Conservation (phyloP, 129 eudicot species). For the sunflower (Helianthus annuus) region HanXRQr2.0-SUNRISE NC_035438.2:53994313-53994812, state of each 20-base stretch:
- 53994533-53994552: conserved; percentile 45
- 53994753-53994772: conserved; percentile 10
- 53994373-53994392: conserved; percentile 70
- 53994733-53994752: conserved; percentile 28
- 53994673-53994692: background rate
- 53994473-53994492: conserved; percentile 42
- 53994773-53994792: conserved; percentile 33
- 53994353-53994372: conserved; percentile 51
- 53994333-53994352: conserved; percentile 11
- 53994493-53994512: conserved; percentile 46
- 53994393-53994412: conserved; percentile 55
- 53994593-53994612: conserved; percentile 62
- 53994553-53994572: conserved; percentile 41
- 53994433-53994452: conserved; percentile 49
- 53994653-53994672: conserved; percentile 4
- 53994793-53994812: conserved; percentile 28
- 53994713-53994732: conserved; percentile 8
- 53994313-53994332: background rate
- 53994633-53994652: conserved; percentile 11
- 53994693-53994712: background rate
- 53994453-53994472: conserved; percentile 48
- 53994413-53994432: conserved; percentile 52
- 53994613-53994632: conserved; percentile 44
- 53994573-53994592: conserved; percentile 50
- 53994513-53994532: conserved; percentile 51